Percentiles rank a stretch among this genome's conserved stretches.
phyloP scores from a whole-genome alignment of 805 yeast genomes.

The Lachancea sp. region DNA sequence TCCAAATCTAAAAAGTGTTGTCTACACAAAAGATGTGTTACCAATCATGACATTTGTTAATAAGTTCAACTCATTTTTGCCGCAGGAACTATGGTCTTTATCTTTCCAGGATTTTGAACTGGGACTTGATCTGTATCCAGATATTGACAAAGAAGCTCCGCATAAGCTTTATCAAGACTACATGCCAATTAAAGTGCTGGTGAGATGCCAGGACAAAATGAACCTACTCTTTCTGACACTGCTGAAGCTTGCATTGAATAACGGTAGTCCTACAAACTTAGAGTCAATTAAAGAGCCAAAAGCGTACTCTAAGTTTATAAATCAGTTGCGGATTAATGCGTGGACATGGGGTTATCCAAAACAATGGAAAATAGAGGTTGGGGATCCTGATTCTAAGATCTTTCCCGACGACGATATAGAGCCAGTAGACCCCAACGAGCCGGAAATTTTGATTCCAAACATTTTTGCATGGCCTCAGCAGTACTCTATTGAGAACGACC shows the following conservation, averaged over 20 bases:
- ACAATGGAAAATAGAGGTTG: slow-evolving; percentile 23
- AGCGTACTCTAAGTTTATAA: slow-evolving; percentile 20
- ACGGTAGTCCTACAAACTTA: slow-evolving; percentile 10
- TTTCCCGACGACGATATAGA: slow-evolving; percentile 15
- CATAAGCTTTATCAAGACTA: slow-evolving; percentile 21
- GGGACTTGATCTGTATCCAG: slow-evolving; percentile 26
- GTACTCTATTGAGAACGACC: slow-evolving; percentile 19
- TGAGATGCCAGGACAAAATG: slow-evolving; percentile 24
- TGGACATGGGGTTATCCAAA: slow-evolving; percentile 28
- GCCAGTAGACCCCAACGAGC: slow-evolving; percentile 18
- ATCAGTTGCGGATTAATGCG: slow-evolving; percentile 19
- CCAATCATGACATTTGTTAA: slow-evolving; percentile 28
- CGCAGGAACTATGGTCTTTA: slow-evolving; percentile 19
- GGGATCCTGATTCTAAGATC: slow-evolving; percentile 1
- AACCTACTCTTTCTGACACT: slow-evolving; percentile 24
- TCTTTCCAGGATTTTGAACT: slow-evolving; percentile 31
- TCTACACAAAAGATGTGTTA: slow-evolving; percentile 28
- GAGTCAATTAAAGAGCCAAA: slow-evolving; percentile 14
- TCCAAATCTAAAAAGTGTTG: slow-evolving; percentile 20
- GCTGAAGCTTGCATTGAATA: slow-evolving; percentile 21
- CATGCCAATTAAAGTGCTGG: slow-evolving; percentile 16
- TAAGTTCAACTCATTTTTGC: slow-evolving; percentile 24
- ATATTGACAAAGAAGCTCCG: slow-evolving; percentile 14
- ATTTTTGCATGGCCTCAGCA: slow-evolving; percentile 17
- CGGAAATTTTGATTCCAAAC: slow-evolving; percentile 20